Base-by-base conservation (phyloP, 768 basidiomycete species). In the Lentinus brumalis region DNA sequence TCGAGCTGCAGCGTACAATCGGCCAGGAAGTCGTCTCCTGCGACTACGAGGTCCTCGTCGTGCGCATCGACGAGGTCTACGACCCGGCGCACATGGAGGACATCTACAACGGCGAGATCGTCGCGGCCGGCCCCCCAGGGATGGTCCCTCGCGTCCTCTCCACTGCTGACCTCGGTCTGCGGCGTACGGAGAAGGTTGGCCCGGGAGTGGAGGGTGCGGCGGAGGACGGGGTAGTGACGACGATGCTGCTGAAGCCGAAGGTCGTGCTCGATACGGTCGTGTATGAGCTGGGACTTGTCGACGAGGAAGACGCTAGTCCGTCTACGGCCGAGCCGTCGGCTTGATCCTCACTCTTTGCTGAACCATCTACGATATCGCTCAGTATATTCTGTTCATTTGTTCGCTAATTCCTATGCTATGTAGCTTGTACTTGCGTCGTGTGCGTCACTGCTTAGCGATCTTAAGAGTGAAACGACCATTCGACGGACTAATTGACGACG, bases 81-180 rank as follows among this genome's bases (percentile, higher is more conserved):
- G 59, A 58, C 61, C 26, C 44, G 12, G 65, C 49, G 46, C 40
- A 35, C 38, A 56, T 62, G 57, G 62, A 63, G 39, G 62, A 63
- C 54, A 63, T 63, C 42, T 63, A 63, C 50, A 46, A 58, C n/a
- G 57, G 57, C 38, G 62, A 63, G 54, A 50, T 63, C 35, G 54
- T 42, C 32, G 32, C 50, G n/a, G 32, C 62, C 8, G 62, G 57
- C 26, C 57, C 62, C 10, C 42, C 61, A 2, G 60, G 64, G 46
- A 56, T 45, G 32, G 59, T 54, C n/a, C 61, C 64, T 7, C 63
- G 61, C 21, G 75, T 77, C 3, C 62, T 78, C 18, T 75, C 75
- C 56, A 72, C 76, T 15, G 77, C 74, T 2, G 76, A 78, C 39
- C 61, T 77, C n/a, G 76, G 76, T 31, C 61, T 77, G 39, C 67